Conservation (phyloP, 176 grass and related monocot species). For the Carex myosuroides region DNA sequence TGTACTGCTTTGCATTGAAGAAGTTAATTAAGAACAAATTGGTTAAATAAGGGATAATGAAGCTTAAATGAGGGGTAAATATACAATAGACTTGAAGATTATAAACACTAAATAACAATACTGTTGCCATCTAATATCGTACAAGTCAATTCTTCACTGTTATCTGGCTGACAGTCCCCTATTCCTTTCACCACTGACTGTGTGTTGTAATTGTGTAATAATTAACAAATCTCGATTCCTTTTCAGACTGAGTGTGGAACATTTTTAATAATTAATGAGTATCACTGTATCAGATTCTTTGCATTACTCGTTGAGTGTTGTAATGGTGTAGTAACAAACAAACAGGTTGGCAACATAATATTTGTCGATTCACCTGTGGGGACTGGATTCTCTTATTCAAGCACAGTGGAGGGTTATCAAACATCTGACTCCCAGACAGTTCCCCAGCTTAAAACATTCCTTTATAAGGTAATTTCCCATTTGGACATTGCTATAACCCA, state of each 20-base stretch:
- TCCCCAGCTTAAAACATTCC: constrained; percentile 35
- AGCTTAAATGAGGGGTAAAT: background rate
- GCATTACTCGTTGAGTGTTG: background rate
- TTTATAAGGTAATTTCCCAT: constrained; percentile 42
- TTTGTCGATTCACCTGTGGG: constrained; percentile 64
- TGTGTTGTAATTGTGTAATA: background rate
- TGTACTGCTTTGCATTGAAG: background rate
- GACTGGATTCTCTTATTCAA: constrained; percentile 60
- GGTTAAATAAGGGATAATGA: background rate
- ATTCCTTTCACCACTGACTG: background rate
- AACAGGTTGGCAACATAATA: constrained; percentile 53
- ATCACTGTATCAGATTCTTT: background rate
- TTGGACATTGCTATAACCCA: background rate
- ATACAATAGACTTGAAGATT: background rate
- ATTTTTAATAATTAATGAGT: background rate
- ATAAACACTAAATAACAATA: background rate
- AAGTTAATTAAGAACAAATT: background rate
- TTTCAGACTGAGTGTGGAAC: background rate
- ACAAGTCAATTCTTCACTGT: too few relatives aligned
- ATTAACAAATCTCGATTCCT: background rate
- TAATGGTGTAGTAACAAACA: background rate
- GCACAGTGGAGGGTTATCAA: constrained; percentile 10
- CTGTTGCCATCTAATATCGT: background rate
- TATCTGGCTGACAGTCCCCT: background rate
- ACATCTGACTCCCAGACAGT: constrained; percentile 34